Conservation (phyloP, 2,329 filamentous ascomycete genomes). For the Aspergillus pseudoglaucus region DNA sequence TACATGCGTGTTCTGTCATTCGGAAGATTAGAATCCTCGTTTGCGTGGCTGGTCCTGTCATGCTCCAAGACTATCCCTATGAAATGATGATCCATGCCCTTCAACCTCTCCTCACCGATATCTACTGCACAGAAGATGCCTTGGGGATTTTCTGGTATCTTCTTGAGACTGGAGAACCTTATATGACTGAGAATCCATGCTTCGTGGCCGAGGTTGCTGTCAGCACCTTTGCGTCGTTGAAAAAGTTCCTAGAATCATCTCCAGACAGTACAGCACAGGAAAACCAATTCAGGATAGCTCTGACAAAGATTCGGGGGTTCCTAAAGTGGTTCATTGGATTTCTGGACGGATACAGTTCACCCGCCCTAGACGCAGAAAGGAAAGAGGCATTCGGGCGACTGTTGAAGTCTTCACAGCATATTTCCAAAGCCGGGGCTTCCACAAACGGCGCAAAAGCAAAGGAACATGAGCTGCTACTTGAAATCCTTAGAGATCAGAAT, state of each 20-base stretch:
- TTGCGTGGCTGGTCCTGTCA: constrained; percentile 65
- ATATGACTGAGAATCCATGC: constrained; percentile 60
- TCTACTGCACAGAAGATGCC: constrained; percentile 84
- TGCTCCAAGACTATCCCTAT: constrained; percentile 71
- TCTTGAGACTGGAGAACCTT: constrained; percentile 57
- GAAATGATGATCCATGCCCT: constrained; percentile 85
- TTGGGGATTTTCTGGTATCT: constrained; percentile 83
- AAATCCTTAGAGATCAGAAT: constrained; percentile 68
- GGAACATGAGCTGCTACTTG: constrained; percentile 75
- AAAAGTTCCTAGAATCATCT: constrained; percentile 65
- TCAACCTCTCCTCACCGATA: constrained; percentile 69
- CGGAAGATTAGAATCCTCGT: constrained; percentile 79
- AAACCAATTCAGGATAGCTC: constrained; percentile 69
- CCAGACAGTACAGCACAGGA: constrained; percentile 79
- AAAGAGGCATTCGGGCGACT: constrained; percentile 59
- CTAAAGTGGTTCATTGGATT: constrained; percentile 71
- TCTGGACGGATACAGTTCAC: constrained; percentile 56
- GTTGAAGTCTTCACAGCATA: constrained; percentile 60
- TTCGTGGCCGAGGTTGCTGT: constrained; percentile 78
- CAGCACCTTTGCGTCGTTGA: constrained; percentile 71
- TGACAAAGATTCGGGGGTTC: constrained; percentile 68
- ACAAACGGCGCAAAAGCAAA: constrained; percentile 61
- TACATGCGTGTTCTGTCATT: constrained; percentile 80
- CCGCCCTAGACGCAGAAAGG: constrained; percentile 43
- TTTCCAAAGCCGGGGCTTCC: constrained; percentile 63